Base-by-base conservation (phyloP, 2,329 filamentous ascomycete species). In the Colletotrichum spinosum region DNA sequence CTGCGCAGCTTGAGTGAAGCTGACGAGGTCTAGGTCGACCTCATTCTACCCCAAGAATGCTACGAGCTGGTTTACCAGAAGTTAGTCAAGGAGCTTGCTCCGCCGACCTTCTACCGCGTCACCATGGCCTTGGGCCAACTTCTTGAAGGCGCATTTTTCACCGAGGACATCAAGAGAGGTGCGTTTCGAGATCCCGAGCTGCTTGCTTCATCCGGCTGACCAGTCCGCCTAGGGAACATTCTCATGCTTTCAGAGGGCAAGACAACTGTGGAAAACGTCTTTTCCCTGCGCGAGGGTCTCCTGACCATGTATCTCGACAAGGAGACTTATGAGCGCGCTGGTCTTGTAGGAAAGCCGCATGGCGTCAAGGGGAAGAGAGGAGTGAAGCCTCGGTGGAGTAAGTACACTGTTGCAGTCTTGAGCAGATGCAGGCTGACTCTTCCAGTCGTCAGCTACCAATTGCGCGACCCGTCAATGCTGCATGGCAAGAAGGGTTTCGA, bases 401-500 rank as follows among this genome's bases (percentile, higher is more conserved):
- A 56, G 84, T 75, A 33, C 41, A 4, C 11, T 7, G 15, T 8
- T 10, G 13, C 45, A 13, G 11, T 55, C 12, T 1, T 48, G 12
- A 2, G 15, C 8, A 17, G n/a, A 1, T 2, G 10, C 60, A n/a
- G 35, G 44, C 74, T 81, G 64, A 81, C 66, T 41, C 8, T 38
- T 11, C 12, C 62, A 96, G 92, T 90, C 35, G 86, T 98, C 50
- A 88, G 95, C 70, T 83, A 91, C 55, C 90, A 98, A 65, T 84
- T 99, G 35, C 86, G 90, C 15, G 81, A 84, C 6, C 86, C 89
- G 1, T 89, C 89, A 0, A 97, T 97, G 92, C 76, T 93, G 8
- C 90, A 89, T 58, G 94, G 94, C 4, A 96, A 93, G 75, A 94
- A 91, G 69, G 91, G 89, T 0, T 97, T 97, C 72, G 90, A 94